Percentiles rank a stretch among this genome's conserved stretches.
Conservation (phyloP, 164 flowering plant genomes). For the Vitis vinifera region DNA sequence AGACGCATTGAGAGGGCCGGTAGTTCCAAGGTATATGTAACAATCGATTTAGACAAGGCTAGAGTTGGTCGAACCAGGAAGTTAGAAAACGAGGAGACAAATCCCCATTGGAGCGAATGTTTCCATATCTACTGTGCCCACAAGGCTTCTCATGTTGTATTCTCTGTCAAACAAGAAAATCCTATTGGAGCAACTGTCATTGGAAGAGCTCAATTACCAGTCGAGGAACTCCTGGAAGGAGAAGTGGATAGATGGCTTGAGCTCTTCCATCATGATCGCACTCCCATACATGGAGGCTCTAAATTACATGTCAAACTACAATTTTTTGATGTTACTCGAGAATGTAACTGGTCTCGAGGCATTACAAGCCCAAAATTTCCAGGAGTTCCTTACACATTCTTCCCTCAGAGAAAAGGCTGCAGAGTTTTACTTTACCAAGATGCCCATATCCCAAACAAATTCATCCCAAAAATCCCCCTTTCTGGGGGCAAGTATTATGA, state of each 20-base stretch:
- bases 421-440: constrained; percentile 74
- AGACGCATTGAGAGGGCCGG: neutral
- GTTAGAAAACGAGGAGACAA: constrained; percentile 32
- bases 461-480: constrained; percentile 55
- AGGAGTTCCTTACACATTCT: constrained; percentile 76
- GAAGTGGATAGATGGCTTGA: constrained; percentile 60
- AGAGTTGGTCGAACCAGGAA: constrained; percentile 62
- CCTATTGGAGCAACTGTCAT: constrained; percentile 64
- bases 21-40: constrained; percentile 43
- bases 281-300: constrained; percentile 42
- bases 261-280: constrained; percentile 34
- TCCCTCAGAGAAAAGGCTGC: constrained; percentile 58
- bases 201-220: constrained; percentile 70
- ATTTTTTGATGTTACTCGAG: constrained; percentile 40
- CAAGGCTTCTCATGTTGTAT: constrained; percentile 51
- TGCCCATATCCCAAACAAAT: constrained; percentile 62
- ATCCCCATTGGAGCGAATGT: constrained; percentile 66
- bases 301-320: constrained; percentile 64
- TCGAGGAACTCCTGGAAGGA: constrained; percentile 42
- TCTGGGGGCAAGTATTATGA: constrained; percentile 52
- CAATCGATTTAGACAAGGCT: constrained; percentile 58
- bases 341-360: constrained; percentile 54
- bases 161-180: constrained; percentile 63
- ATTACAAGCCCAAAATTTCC: constrained; percentile 48
- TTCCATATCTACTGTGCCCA: constrained; percentile 80